phyloP scores from a whole-genome alignment of 352 stramenopile species.

The Phytophthora tubulina region DNA sequence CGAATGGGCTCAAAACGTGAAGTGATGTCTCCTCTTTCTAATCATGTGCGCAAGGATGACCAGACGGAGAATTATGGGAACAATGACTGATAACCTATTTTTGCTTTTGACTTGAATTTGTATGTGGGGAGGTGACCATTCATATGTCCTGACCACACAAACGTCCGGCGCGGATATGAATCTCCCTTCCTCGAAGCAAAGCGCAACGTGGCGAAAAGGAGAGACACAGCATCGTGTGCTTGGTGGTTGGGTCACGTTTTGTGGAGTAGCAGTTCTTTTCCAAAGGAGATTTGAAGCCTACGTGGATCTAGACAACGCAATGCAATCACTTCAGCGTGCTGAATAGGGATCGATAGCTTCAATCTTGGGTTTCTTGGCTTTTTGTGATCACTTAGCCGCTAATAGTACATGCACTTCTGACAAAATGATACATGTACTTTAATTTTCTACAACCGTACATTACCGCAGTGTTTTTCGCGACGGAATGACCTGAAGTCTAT shows the following conservation, averaged over 20 bases:
- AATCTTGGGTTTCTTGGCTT: too few relatives aligned
- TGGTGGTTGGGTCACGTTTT: neutral
- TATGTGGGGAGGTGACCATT: too few relatives aligned
- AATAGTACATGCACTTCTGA: neutral
- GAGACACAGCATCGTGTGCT: neutral
- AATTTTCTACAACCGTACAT: neutral
- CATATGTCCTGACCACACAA: too few relatives aligned
- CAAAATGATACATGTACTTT: neutral
- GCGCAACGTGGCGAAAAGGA: constrained; percentile 17
- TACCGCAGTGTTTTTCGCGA: constrained; percentile 1
- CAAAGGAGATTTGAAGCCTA: constrained; percentile 1
- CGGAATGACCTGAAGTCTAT: constrained; percentile 38
- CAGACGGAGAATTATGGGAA: too few relatives aligned
- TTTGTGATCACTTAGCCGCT: too few relatives aligned
- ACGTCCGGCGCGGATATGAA: neutral
- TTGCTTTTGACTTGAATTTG: too few relatives aligned
- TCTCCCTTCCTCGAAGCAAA: neutral
- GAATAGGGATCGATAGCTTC: too few relatives aligned
- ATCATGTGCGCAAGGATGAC: too few relatives aligned
- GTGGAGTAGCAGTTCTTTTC: neutral
- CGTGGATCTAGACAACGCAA: neutral
- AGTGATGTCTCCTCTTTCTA: too few relatives aligned
- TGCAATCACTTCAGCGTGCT: neutral
- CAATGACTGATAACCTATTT: too few relatives aligned
- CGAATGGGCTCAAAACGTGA: too few relatives aligned